Evolutionary conservation across 176 grass and related monocot genomes (phyloP).

Genomic region (Paspalum notatum): DNA sequence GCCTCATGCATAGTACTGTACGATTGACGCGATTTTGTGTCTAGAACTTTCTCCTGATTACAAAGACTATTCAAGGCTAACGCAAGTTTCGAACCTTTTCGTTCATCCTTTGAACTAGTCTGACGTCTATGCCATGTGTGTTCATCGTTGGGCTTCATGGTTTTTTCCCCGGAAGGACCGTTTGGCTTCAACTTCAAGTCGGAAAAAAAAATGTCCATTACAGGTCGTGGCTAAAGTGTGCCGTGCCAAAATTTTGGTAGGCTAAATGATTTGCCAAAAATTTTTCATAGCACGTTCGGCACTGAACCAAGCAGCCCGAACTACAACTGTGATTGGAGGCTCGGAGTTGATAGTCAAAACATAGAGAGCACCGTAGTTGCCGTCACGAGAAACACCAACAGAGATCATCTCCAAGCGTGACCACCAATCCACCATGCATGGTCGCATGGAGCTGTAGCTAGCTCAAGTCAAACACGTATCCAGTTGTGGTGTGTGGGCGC

Average conservation of each 20-base stretch:
- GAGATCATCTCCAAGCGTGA: neutral
- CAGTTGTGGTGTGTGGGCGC: neutral
- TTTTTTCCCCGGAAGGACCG: neutral
- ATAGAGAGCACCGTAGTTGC: neutral
- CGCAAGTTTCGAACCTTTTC: neutral
- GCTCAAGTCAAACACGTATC: neutral
- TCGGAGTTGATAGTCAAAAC: neutral
- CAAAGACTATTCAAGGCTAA: neutral
- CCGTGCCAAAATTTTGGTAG: too few relatives aligned
- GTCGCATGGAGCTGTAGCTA: neutral
- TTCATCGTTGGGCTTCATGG: neutral
- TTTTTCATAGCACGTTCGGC: too few relatives aligned
- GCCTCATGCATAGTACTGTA: too few relatives aligned
- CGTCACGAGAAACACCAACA: conserved; percentile 29
- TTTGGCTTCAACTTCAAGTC: neutral
- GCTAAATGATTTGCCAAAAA: too few relatives aligned
- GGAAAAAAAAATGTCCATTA: too few relatives aligned
- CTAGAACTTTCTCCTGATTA: neutral
- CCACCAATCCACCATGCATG: too few relatives aligned
- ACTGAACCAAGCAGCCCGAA: too few relatives aligned
- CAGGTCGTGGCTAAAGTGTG: too few relatives aligned
- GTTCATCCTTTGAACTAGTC: neutral
- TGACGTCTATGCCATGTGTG: neutral
- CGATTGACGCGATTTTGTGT: too few relatives aligned
- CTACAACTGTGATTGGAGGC: neutral